These are phyloP conservation scores for Fusarium abutilonis DNA, from an alignment of 2,329 filamentous ascomycete genomes.

Conservation along the genomic window DNA sequence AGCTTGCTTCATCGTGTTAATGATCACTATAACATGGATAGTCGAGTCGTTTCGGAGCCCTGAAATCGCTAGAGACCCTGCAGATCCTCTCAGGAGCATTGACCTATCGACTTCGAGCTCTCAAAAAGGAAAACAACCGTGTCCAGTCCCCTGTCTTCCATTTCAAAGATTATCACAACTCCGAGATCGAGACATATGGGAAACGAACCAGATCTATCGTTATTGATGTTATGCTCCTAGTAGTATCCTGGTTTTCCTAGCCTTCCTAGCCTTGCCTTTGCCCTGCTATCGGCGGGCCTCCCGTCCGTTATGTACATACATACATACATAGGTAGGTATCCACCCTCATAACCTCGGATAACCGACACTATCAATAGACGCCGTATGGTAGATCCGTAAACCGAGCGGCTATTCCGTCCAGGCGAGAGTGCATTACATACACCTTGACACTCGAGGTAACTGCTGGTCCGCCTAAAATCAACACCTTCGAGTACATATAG, in stretches of 20 bases:
- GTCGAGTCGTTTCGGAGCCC: slow-evolving; percentile 9
- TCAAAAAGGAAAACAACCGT: slow-evolving; percentile 12
- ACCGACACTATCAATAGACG: slow-evolving; percentile 26
- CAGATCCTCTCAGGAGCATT: slow-evolving; percentile 38
- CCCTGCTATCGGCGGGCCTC: slow-evolving; percentile 3
- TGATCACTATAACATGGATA: slow-evolving; percentile 1
- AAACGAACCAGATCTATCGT: slow-evolving; percentile 30
- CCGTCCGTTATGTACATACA: not conserved
- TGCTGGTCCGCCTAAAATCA: too few species aligned
- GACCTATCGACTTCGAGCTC: slow-evolving; percentile 37
- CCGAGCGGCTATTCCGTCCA: slow-evolving; percentile 32
- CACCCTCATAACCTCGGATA: slow-evolving; percentile 23
- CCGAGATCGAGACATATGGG: slow-evolving; percentile 9
- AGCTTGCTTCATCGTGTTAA: slow-evolving; percentile 5
- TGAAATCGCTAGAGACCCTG: slow-evolving; percentile 32
- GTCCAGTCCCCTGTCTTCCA: slow-evolving; percentile 30
- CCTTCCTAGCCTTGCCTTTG: not conserved
- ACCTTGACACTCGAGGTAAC: too few species aligned
- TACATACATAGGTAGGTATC: not conserved
- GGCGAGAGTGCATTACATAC: slow-evolving; percentile 18
- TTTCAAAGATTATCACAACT: slow-evolving; percentile 31
- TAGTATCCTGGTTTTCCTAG: not conserved
- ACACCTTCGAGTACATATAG: too few species aligned
- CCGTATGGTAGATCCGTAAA: slow-evolving; percentile 22
- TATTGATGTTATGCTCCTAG: slow-evolving; percentile 8